Evolutionary conservation across 352 stramenopile species (phyloP).

Genomic region (Pilasporangium apinafurcum): DNA sequence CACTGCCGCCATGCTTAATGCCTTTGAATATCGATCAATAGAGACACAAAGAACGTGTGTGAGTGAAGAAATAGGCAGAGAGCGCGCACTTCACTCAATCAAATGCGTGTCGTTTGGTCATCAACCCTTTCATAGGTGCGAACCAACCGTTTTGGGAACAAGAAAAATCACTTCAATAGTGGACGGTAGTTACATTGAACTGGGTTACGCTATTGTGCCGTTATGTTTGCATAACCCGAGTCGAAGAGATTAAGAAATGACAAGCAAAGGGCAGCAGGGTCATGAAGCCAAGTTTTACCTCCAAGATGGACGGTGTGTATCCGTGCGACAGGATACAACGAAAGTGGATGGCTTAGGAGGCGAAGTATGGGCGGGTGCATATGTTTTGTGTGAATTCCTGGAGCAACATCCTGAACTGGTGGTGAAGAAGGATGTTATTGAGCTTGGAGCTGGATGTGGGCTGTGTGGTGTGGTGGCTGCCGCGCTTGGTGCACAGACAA

Average conservation of each 20-base stretch:
- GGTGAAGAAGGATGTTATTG: constrained; percentile 26
- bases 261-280: constrained; percentile 10
- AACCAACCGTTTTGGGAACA: too few relatives aligned
- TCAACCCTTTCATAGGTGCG: too few relatives aligned
- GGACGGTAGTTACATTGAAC: neutral
- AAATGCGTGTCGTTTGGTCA: too few relatives aligned
- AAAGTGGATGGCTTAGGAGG: constrained; percentile 47
- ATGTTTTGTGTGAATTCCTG: constrained; percentile 46
- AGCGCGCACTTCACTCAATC: too few relatives aligned
- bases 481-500: constrained; percentile 18
- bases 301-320: constrained; percentile 9
- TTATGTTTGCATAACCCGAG: too few relatives aligned
- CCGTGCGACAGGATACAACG: constrained; percentile 44
- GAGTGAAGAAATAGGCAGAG: neutral
- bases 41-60: too few relatives aligned
- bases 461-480: constrained; percentile 43
- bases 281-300: constrained; percentile 28
- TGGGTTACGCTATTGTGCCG: neutral
- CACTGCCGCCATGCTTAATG: constrained; percentile 45
- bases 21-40: neutral
- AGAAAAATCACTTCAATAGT: too few relatives aligned
- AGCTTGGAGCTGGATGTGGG: constrained; percentile 50
- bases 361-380: constrained; percentile 51
- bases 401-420: constrained; percentile 19
- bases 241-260: too few relatives aligned